Percentiles rank a stretch among this genome's conserved stretches.
Conservation (phyloP, 495 filamentous ascomycete species). For the Apiosordaria backusii region DNA sequence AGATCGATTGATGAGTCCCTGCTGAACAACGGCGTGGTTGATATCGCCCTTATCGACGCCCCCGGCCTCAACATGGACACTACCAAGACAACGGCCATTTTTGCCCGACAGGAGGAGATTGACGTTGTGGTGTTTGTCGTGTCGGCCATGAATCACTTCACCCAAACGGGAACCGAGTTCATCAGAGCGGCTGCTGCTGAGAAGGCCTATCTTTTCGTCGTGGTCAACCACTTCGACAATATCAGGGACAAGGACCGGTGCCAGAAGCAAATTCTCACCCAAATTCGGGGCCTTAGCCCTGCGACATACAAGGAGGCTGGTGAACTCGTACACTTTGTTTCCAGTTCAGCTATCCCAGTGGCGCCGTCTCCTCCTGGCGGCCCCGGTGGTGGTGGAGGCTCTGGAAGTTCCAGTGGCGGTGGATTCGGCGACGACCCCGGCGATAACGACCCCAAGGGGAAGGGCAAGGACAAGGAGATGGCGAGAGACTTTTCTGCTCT, state of each 20-base stretch:
- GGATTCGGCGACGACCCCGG: slow-evolving; percentile 55
- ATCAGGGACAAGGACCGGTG: slow-evolving; percentile 81
- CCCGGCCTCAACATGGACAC: slow-evolving; percentile 94
- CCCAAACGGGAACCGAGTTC: slow-evolving; percentile 91
- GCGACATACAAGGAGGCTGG: slow-evolving; percentile 87
- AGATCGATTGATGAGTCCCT: slow-evolving; percentile 88
- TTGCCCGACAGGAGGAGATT: slow-evolving; percentile 96
- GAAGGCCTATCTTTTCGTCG: slow-evolving; percentile 98
- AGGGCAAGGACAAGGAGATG: slow-evolving; percentile 86
- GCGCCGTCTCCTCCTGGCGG: slow-evolving; percentile 52
- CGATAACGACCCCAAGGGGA: slow-evolving; percentile 69
- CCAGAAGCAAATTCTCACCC: slow-evolving; percentile 87
- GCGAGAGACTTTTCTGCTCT: slow-evolving; percentile 83
- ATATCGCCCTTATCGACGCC: slow-evolving; percentile 96
- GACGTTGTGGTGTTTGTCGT: slow-evolving; percentile 99
- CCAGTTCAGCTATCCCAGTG: slow-evolving; percentile 87
- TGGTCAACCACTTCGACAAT: slow-evolving; percentile 94
- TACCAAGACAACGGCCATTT: slow-evolving; percentile 92
- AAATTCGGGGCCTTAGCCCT: slow-evolving; percentile 79
- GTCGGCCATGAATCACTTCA: slow-evolving; percentile 96
- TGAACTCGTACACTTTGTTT: slow-evolving; percentile 96
- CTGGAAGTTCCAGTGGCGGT: slow-evolving; percentile 54
- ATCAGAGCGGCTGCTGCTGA: slow-evolving; percentile 93
- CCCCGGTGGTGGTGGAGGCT: slow-evolving; percentile 54
- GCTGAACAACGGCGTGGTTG: slow-evolving; percentile 94